phyloP scores from a whole-genome alignment of 78 protist genomes.

The Dictyostelium firmibasis region DNA sequence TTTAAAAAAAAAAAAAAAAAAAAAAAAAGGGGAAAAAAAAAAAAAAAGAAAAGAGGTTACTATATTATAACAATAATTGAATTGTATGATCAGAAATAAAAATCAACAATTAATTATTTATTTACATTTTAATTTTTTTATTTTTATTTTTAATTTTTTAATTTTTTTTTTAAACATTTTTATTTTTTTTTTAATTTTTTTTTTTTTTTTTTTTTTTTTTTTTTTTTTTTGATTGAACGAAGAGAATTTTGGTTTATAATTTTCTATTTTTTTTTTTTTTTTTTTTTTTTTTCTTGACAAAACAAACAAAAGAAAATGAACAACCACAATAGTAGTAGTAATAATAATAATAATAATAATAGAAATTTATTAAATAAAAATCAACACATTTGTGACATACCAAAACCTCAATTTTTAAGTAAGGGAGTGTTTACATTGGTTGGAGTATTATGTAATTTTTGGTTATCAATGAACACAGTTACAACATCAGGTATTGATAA shows the following conservation, averaged over 20 bases:
- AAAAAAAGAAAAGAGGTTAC: too few relatives aligned
- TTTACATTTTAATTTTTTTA: not conserved
- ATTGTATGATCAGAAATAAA: too few relatives aligned
- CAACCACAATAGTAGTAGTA: not conserved
- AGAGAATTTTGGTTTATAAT: too few relatives aligned
- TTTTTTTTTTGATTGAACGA: not conserved
- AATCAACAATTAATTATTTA: too few relatives aligned
- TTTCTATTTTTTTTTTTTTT: not conserved
- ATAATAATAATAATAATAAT: not conserved
- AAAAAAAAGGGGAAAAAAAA: too few relatives aligned
- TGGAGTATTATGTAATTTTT: not conserved
- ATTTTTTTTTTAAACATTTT: too few relatives aligned
- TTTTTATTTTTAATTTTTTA: not conserved
- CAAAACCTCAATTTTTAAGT: not conserved
- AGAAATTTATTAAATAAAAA: not conserved
- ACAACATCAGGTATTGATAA: not conserved
- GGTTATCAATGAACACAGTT: slow-evolving; percentile 9
- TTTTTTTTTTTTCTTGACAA: not conserved
- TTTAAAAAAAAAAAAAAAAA: not conserved
- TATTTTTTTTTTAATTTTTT: not conserved
- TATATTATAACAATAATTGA: too few relatives aligned
- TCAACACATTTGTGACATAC: not conserved
- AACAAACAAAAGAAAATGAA: not conserved
- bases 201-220: not conserved
- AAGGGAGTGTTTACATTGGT: not conserved